phyloP scores from a whole-genome alignment of 306 rosid species.

The Acacia melanoxylon region DNA sequence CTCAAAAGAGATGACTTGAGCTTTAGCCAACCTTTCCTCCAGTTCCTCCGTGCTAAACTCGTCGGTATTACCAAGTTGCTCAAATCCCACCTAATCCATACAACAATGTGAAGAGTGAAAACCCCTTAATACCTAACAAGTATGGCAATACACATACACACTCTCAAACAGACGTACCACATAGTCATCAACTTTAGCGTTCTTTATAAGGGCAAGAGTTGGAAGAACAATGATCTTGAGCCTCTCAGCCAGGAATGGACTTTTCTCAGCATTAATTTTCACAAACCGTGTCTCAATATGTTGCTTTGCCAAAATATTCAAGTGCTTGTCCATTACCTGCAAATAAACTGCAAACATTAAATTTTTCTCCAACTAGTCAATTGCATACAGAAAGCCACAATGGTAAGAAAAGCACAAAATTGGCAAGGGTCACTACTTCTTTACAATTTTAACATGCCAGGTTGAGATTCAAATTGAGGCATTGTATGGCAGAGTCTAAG shows the following conservation, averaged over 20 bases:
- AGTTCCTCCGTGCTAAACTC: slow-evolving; percentile 35
- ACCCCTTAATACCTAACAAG: neutral
- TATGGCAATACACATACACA: neutral
- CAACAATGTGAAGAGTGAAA: neutral
- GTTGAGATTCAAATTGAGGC: slow-evolving; percentile 8
- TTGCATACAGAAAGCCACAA: neutral
- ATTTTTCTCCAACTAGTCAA: slow-evolving; percentile 21
- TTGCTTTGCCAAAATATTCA: slow-evolving; percentile 78
- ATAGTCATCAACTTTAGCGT: slow-evolving; percentile 93
- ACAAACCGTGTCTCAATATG: slow-evolving; percentile 87
- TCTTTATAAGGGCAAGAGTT: slow-evolving; percentile 89
- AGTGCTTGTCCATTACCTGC: slow-evolving; percentile 95
- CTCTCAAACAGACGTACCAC: slow-evolving; percentile 58
- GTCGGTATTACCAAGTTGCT: slow-evolving; percentile 94
- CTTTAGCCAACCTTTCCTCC: slow-evolving; percentile 20
- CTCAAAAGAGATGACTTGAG: slow-evolving; percentile 56
- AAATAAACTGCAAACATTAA: slow-evolving; percentile 34
- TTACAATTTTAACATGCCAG: neutral
- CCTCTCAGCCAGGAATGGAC: slow-evolving; percentile 93
- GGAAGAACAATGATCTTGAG: slow-evolving; percentile 92
- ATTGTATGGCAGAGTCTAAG: neutral
- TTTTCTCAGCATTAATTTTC: slow-evolving; percentile 86
- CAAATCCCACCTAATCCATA: slow-evolving; percentile 83
- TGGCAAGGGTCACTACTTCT: neutral
- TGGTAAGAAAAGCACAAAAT: neutral